Evolutionary conservation across 108 stramenopile species (phyloP).

Genomic region (Discostella pseudostelligera): DNA sequence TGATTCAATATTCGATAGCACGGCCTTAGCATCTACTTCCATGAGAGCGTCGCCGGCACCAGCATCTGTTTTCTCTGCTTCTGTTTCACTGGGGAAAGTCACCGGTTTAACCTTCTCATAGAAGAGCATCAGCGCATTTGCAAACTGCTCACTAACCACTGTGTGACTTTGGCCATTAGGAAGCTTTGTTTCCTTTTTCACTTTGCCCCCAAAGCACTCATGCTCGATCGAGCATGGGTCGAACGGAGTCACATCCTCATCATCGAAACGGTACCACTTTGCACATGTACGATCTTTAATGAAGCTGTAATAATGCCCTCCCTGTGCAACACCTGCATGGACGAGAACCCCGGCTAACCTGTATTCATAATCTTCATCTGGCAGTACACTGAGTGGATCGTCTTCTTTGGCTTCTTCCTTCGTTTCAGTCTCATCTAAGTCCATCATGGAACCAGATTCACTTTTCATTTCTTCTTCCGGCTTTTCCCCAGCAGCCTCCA

Average conservation of each 20-base stretch:
- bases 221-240: constrained; percentile 83
- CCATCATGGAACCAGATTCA: constrained; percentile 44
- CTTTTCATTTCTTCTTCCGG: constrained; percentile 37
- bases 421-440: constrained; percentile 43
- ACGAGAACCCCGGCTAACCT: constrained; percentile 93
- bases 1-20: constrained; percentile 11
- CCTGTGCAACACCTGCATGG: constrained; percentile 97
- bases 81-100: too few species aligned
- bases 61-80: too few species aligned
- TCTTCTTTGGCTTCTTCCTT: constrained; percentile 30
- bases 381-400: constrained; percentile 53
- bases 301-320: constrained; percentile 98
- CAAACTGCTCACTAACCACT: constrained; percentile 92
- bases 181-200: constrained; percentile 89
- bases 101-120: constrained; percentile 92
- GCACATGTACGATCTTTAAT: constrained; percentile 84
- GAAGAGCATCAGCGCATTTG: constrained; percentile 96
- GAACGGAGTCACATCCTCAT: constrained; percentile 97
- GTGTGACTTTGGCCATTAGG: constrained; percentile 89
- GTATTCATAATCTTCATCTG: constrained; percentile 92
- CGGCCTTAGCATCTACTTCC: constrained; percentile 34
- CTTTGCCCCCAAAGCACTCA: constrained; percentile 95
- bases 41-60: constrained; percentile 11
- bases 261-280: constrained; percentile 96
- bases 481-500: constrained; percentile 45